Evolutionary conservation across 257 asterid genomes (phyloP).

Genomic region (Marsdenia floribunda): DNA sequence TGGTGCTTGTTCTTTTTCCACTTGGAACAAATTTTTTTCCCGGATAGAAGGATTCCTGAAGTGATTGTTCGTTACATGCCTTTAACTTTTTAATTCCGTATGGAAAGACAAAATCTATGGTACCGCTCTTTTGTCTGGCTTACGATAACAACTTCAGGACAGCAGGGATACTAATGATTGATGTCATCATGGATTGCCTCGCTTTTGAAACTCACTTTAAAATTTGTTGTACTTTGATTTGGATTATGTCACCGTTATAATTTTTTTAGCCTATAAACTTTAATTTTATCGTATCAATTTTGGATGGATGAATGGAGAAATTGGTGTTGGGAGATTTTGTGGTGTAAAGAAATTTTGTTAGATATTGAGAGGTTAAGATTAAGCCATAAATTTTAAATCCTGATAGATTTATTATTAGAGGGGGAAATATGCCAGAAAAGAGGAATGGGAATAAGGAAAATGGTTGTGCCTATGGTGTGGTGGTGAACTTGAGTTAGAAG

Average conservation of each 20-base stretch:
- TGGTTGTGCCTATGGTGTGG: not conserved
- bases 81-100: slow-evolving; percentile 8
- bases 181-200: not conserved
- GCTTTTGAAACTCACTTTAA: not conserved
- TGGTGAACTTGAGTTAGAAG: not conserved
- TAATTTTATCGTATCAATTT: too few species aligned
- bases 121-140: not conserved
- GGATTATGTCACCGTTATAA: not conserved
- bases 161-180: not conserved
- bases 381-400: too few species aligned
- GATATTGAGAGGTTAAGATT: too few species aligned
- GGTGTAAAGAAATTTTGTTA: too few species aligned
- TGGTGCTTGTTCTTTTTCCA: not conserved
- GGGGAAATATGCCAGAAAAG: not conserved
- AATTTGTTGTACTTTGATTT: too few species aligned
- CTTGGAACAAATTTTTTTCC: not conserved
- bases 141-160: not conserved
- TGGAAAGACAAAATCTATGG: not conserved
- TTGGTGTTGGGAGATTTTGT: too few species aligned
- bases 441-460: not conserved
- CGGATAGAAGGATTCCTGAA: not conserved
- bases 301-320: too few species aligned
- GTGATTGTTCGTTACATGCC: not conserved
- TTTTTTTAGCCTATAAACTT: too few species aligned
- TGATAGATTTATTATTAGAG: too few species aligned